Evolutionary conservation across 2,329 filamentous ascomycete species (phyloP).

Genomic region (Penicillium sp.): DNA sequence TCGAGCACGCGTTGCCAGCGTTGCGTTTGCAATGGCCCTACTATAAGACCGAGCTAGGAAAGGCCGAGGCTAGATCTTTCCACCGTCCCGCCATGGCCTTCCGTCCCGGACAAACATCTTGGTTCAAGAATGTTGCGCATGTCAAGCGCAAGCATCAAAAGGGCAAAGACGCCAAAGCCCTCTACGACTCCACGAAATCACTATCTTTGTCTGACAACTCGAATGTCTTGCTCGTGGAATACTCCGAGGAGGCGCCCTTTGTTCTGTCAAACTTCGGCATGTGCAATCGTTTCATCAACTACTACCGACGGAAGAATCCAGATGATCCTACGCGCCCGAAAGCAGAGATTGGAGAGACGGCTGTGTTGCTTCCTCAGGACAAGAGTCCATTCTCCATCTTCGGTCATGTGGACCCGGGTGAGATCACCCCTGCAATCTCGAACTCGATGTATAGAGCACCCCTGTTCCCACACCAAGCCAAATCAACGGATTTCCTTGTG

Average conservation of each 20-base stretch:
- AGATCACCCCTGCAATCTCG: conserved; percentile 83
- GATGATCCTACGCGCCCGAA: conserved; percentile 74
- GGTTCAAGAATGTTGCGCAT: conserved; percentile 65
- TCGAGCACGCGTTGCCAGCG: conserved; percentile 91
- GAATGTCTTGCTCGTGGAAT: conserved; percentile 81
- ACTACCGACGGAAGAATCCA: conserved; percentile 78
- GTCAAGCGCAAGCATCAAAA: conserved; percentile 79
- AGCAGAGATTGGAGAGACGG: conserved; percentile 78
- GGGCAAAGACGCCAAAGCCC: conserved; percentile 68
- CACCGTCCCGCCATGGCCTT: conserved; percentile 76
- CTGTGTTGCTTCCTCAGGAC: conserved; percentile 84
- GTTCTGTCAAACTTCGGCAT: conserved; percentile 96
- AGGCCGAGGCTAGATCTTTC: conserved; percentile 70
- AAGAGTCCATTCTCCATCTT: conserved; percentile 95
- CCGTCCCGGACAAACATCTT: conserved; percentile 62
- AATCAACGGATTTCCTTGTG: conserved; percentile 78
- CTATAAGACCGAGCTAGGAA: conserved; percentile 78
- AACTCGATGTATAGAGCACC: conserved; percentile 95
- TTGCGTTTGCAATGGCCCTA: conserved; percentile 91
- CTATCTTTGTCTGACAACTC: conserved; percentile 86
- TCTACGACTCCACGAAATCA: conserved; percentile 75
- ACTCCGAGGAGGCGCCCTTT: conserved; percentile 87
- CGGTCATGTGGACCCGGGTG: conserved; percentile 83
- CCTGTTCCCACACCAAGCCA: conserved; percentile 78
- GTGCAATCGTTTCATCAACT: conserved; percentile 94